Base-by-base conservation (phyloP, 495 filamentous ascomycete species). In the Pseudotulostoma volvatum region DNA sequence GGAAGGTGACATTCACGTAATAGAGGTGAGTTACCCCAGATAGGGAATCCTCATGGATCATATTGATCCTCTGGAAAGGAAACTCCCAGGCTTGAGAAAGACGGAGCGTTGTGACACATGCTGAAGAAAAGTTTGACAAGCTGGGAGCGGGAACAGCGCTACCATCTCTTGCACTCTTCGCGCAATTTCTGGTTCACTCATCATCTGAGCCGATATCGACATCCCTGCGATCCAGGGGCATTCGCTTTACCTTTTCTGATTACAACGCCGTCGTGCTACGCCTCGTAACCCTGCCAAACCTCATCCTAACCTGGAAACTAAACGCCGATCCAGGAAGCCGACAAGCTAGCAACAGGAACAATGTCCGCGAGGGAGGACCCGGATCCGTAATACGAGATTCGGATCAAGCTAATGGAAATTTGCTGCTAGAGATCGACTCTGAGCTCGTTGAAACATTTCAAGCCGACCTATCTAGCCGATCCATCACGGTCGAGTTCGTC, bases 141-240 rank as follows among this genome's bases (percentile, higher is more conserved):
- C 73, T 94, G 21, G 90, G 90, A 13, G 85, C 84, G 48, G 90
- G 90, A 39, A 93, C 88, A 32, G 87, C 84, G 3, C 60, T 96
- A 17, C 90, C 90, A 18, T 80, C 73, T 4, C 63, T 92, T 18
- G 71, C 79, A 3, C 57, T 95, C 4, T 83, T 94, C 46, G 74
- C 81, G 31, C 71, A 74, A 54, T 63, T 76, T 15, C 60, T 94
- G 33, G 43, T 41, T n/a, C 49, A 61, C 23, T n/a, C n/a, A n/a
- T n/a, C n/a, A n/a, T 42, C 47, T 3, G 46, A 55, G 11, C 32
- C 55, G 3, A 15, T 13, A 9, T 13, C 34, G 44, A 41, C 36
- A 49, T 43, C 39, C 15, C 39, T 20, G 31, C 39, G 7, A 40
- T 43, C 14, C 44, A 49, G 18, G 43, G 41, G 25, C 60, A 47